phyloP scores from a whole-genome alignment of 2,329 filamentous ascomycete genomes.

The Chaetomium globosum region DNA sequence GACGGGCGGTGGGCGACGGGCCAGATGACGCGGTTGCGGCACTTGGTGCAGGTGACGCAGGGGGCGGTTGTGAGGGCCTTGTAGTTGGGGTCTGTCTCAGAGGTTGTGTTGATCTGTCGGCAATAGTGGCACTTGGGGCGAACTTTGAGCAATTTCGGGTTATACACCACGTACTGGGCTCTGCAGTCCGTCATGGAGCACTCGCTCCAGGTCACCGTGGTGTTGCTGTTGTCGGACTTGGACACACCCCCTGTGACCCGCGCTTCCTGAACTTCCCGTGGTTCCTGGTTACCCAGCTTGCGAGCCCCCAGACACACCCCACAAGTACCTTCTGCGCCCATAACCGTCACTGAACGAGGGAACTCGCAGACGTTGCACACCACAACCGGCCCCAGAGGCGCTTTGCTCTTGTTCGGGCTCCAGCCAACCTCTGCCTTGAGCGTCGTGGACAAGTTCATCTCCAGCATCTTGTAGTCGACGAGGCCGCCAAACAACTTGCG shows the following conservation, averaged over 20 bases:
- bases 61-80: constrained; percentile 40
- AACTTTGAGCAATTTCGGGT: constrained; percentile 46
- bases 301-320: constrained; percentile 45
- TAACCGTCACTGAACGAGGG: constrained; percentile 55
- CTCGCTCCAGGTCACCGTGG: constrained; percentile 51
- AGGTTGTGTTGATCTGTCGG: constrained; percentile 38
- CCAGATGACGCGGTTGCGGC: constrained; percentile 53
- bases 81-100: constrained; percentile 19
- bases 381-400: constrained; percentile 48
- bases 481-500: constrained; percentile 49
- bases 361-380: constrained; percentile 48
- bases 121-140: constrained; percentile 55
- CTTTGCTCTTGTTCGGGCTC: constrained; percentile 49
- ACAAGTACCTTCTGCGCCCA: constrained; percentile 46
- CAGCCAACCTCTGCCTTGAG: constrained; percentile 50
- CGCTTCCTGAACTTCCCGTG: constrained; percentile 33
- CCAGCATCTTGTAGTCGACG: constrained; percentile 51
- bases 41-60: constrained; percentile 49
- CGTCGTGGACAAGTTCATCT: constrained; percentile 50
- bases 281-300: constrained; percentile 35
- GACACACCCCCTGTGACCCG: constrained; percentile 40
- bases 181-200: constrained; percentile 49
- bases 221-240: constrained; percentile 39
- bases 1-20: constrained; percentile 48
- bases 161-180: constrained; percentile 56